A percentile compares a stretch with the other conserved stretches of the same genome.
These are phyloP conservation scores for Thermomyces lanuginosus DNA, from an alignment of 2,329 filamentous ascomycete genomes.

Conservation along the genomic window DNA sequence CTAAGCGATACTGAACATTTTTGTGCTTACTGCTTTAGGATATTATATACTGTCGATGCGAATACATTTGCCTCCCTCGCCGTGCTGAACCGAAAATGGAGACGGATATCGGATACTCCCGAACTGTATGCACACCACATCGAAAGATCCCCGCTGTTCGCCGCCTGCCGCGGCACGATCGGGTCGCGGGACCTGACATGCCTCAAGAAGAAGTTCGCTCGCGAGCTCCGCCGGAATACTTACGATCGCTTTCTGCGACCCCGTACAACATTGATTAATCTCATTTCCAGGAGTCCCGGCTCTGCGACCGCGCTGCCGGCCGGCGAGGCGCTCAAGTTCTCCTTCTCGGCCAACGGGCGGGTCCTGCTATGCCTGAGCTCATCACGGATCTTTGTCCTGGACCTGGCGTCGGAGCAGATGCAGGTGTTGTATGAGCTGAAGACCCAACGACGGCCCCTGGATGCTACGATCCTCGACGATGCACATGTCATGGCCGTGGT, in stretches of 20 bases:
- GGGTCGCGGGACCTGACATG: constrained; percentile 36
- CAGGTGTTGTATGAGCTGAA: constrained; percentile 62
- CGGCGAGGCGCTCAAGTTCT: constrained; percentile 74
- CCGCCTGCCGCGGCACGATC: constrained; percentile 20
- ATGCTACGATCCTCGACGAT: constrained; percentile 65
- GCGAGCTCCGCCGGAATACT: constrained; percentile 58
- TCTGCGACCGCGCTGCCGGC: constrained; percentile 65
- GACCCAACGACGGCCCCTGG: constrained; percentile 56
- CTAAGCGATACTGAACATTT: too few relatives aligned
- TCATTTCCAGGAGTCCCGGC: constrained; percentile 70
- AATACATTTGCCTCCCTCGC: constrained; percentile 32
- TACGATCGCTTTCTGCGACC: constrained; percentile 63
- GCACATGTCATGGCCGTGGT: constrained; percentile 61
- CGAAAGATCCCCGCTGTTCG: constrained; percentile 27
- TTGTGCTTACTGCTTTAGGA: too few relatives aligned
- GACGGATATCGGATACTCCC: constrained; percentile 25
- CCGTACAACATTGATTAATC: constrained; percentile 52
- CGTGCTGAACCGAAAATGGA: constrained; percentile 31
- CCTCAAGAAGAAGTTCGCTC: constrained; percentile 50
- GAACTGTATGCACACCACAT: constrained; percentile 32
- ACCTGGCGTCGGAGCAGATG: constrained; percentile 44
- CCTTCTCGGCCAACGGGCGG: constrained; percentile 57
- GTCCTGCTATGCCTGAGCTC: constrained; percentile 70
- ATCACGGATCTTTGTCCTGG: constrained; percentile 64
- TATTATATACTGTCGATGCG: constrained; percentile 31